Base-by-base conservation (phyloP, 495 filamentous ascomycete species). In the Penicillium cosmopolitanum region DNA sequence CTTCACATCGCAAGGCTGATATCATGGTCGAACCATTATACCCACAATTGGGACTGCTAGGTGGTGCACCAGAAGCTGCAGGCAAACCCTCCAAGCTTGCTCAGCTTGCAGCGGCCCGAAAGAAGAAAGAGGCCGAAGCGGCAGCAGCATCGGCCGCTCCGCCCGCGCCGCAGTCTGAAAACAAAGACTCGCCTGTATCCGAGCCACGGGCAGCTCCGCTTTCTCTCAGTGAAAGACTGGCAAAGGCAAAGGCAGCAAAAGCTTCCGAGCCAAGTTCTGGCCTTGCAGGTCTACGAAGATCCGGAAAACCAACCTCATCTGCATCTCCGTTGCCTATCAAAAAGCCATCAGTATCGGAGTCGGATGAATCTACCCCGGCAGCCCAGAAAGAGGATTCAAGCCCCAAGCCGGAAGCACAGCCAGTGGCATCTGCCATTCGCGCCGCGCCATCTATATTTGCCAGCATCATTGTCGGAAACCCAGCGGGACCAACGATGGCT, bases 31-130 rank as follows among this genome's bases (percentile, higher is more conserved):
- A 88, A 46, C 85, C 88, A 4, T 63, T 85, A 4, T 80, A 76
- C 52, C 86, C 84, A 47, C 81, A 75, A 31, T 70, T 81, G 47
- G 84, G 88, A 8, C 80, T 98, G 9, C 74, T 95, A 16, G 95
- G 95, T 19, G 95, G 96, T 19, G 85, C 89, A 3, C 66, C 80
- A 11, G 76, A 84, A n/a, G 65, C 53, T 50, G 74, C 69, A 9
- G 79, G 75, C 5, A 96, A 96, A 66, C 82, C 89, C 67, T 96
- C 94, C 11, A 98, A 97, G 68, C 79, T 98, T 31, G 93, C 95
- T 58, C 88, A 88, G 43, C 78, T 98, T 18, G 94, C 94, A 57
- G 92, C 91, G n/a, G 87, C 89, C 19, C 85, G 92, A 51, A 96
- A 93, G 75, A 93, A 92, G 72, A 87, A 89, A 50, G 89, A 91